phyloP scores from a whole-genome alignment of 1,139 yeast species.

The Debaryomycetaceae sp. region DNA sequence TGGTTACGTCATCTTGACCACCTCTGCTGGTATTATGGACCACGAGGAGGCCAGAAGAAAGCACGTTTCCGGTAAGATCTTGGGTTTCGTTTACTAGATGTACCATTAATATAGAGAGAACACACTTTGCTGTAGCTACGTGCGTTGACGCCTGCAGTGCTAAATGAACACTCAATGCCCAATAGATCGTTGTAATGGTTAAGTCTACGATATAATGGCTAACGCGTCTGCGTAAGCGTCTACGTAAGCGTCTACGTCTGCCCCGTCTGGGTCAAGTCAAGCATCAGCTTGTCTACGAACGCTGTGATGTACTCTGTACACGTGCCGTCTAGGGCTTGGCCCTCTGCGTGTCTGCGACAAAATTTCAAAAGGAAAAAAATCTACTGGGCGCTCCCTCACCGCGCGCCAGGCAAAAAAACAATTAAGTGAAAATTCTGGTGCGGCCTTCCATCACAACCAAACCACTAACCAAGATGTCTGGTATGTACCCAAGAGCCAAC shows the following conservation, averaged over 20 bases:
- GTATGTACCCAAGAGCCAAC: conserved; percentile 4
- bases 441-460: conserved; percentile 3
- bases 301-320: too few species aligned
- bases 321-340: conserved; percentile 7
- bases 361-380: conserved; percentile 5
- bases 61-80: conserved; percentile 97
- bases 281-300: too few species aligned
- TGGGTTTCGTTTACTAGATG: conserved; percentile 87
- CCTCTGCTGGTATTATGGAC: conserved; percentile 99
- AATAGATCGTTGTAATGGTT: too few species aligned
- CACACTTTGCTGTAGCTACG: too few species aligned
- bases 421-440: too few species aligned
- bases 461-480: conserved; percentile 6
- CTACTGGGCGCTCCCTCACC: conserved; percentile 1
- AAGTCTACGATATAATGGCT: too few species aligned
- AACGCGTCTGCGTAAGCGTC: too few species aligned
- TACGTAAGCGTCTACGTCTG: too few species aligned
- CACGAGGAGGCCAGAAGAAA: conserved; percentile 99
- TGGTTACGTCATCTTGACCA: conserved; percentile 94
- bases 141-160: too few species aligned
- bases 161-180: too few species aligned
- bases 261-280: too few species aligned
- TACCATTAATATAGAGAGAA: conserved; percentile 8
- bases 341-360: conserved; percentile 6
- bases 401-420: conserved; percentile 1